Base-by-base conservation (phyloP, 805 yeast genomes). In the Myxozyma vanderwaltii region DNA sequence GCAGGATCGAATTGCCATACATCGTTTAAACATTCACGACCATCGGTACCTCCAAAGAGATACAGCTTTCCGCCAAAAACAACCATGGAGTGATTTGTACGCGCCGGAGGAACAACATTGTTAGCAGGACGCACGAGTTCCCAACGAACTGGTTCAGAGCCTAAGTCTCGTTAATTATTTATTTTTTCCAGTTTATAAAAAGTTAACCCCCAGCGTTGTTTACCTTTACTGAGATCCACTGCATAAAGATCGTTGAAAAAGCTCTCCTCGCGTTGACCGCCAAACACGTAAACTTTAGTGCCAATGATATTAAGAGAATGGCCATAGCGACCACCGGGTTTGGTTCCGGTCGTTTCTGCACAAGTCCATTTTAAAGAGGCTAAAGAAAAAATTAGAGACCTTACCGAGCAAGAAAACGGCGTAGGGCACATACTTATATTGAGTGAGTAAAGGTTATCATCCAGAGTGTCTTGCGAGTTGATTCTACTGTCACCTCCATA, bases 401-500 rank as follows among this genome's bases (percentile, higher is more conserved):
- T 27, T 39, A 12, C 4, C 19, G 24, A 17, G 6, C 2, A 26
- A 15, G 19, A 10, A 35, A 31, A 6, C 21, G 4, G 6, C 19
- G 21, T 6, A 23, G 35, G 21, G 35, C 15, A 50, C 64, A 5
- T 44, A 61, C 64, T 38, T 62, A 88, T 86, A 72, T 88, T 88
- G 76, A 94, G 87, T 68, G 94, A 80, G 72, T 94, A 94, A 61
- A 94, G 77, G 70, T 88, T 89, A 74, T 92, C 91, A 74, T 94
- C 99, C 65, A 95, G 85, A 23, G 72, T 73, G 39, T 70, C 74
- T 15, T 12, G 35, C 7, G 39, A 2, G 29, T 31, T 47, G 51
- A 85, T 87, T 66, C 82, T 81, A 1, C 98, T 94, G 71, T 94
- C 99, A 69, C 99, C 99, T 36, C 98, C 99, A 74, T 89, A 92